A percentile compares a stretch with the other conserved stretches of the same genome.
phyloP scores from a whole-genome alignment of 805 yeast genomes.

The Barnettozyma californica region DNA sequence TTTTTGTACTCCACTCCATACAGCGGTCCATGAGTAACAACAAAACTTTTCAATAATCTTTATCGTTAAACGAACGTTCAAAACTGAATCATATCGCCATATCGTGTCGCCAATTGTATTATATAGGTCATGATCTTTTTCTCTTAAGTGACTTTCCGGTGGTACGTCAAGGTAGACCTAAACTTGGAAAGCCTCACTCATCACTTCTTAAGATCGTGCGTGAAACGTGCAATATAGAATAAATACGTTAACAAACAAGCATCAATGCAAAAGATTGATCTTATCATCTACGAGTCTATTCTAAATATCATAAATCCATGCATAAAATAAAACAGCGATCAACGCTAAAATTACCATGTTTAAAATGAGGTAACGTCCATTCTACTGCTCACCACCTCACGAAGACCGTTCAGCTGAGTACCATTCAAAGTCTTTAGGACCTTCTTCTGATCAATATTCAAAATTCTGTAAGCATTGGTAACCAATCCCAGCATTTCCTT shows the following conservation, averaged over 20 bases:
- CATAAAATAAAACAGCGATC: not conserved
- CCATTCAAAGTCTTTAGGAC: not conserved
- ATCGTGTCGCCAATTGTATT: too few relatives aligned
- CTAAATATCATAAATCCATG: not conserved
- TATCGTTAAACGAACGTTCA: too few relatives aligned
- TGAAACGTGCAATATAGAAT: too few relatives aligned
- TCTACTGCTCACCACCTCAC: not conserved
- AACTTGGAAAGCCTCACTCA: too few relatives aligned
- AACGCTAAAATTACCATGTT: not conserved
- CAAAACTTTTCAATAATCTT: too few relatives aligned
- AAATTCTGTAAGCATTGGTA: not conserved
- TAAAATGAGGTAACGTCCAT: not conserved
- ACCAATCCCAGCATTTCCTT: not conserved
- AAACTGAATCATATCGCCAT: too few relatives aligned
- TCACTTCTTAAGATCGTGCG: too few relatives aligned
- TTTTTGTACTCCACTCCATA: too few relatives aligned
- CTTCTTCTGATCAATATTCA: not conserved
- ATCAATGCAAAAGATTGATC: not conserved
- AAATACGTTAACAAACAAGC: not conserved
- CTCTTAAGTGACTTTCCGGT: too few relatives aligned
- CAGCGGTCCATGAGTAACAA: too few relatives aligned
- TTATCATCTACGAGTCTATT: not conserved
- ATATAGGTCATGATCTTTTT: too few relatives aligned
- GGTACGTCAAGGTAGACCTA: too few relatives aligned
- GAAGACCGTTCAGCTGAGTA: not conserved